phyloP scores from a whole-genome alignment of 2,329 filamentous ascomycete species.

The Botrytis squamosa region DNA sequence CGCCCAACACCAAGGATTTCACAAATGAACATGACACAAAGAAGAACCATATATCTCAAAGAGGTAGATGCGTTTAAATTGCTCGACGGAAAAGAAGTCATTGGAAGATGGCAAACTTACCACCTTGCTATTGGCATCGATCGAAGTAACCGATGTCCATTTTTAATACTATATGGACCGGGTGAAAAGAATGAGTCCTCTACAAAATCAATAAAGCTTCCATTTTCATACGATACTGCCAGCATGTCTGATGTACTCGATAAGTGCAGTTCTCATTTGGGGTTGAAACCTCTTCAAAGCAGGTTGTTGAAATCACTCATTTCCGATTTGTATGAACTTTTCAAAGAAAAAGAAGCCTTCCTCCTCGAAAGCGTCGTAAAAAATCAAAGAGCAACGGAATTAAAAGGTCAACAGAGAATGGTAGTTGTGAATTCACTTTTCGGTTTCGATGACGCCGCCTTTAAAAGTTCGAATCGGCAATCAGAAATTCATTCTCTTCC shows the following conservation, averaged over 20 bases:
- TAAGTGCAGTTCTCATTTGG: constrained; percentile 49
- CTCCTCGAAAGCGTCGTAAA: constrained; percentile 54
- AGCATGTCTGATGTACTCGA: constrained; percentile 45
- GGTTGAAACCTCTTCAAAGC: background rate
- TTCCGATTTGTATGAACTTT: constrained; percentile 55
- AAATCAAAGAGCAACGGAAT: background rate
- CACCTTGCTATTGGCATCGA: constrained; percentile 66
- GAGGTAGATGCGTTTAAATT: constrained; percentile 54
- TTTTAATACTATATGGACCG: constrained; percentile 56
- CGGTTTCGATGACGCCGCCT: constrained; percentile 70
- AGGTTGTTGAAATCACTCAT: constrained; percentile 44
- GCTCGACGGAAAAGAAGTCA: constrained; percentile 43
- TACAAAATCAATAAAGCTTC: constrained; percentile 51
- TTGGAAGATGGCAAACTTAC: constrained; percentile 40
- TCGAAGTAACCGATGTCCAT: constrained; percentile 59
- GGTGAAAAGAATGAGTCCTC: constrained; percentile 42
- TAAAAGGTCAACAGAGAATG: constrained; percentile 40
- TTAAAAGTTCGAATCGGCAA: constrained; percentile 61
- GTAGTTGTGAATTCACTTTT: constrained; percentile 55
- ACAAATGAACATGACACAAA: constrained; percentile 39
- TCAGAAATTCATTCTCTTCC: constrained; percentile 58
- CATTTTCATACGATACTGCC: constrained; percentile 58
- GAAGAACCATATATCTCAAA: constrained; percentile 55
- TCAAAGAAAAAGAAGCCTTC: constrained; percentile 64
- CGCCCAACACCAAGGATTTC: constrained; percentile 19